Evolutionary conservation across 257 asterid genomes (phyloP), one percentile per base, ranked within the genome.

Genomic region (Forsythia viridissima): DNA sequence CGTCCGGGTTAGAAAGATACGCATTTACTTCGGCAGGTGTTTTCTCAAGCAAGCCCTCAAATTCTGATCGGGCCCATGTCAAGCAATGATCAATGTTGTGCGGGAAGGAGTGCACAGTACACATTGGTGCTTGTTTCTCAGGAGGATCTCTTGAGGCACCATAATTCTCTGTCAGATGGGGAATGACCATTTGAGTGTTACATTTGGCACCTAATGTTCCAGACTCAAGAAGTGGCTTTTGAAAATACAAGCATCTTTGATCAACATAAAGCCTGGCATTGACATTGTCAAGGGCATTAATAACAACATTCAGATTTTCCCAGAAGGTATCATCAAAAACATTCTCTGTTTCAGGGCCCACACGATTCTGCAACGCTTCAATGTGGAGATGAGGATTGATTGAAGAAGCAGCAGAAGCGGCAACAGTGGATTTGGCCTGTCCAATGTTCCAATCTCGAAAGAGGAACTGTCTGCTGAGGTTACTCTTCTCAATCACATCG

Each of bases 121-220:
- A 94, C 97, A 94, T 94, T 40, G 98, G 98, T 72, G 97, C 98
- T 86, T 94, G 98, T 82, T 90, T 94, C 91, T 94, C 98, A 7
- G 97, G 97, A 57, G 98, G 98, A 76, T 92, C 98, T 72, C 96
- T 91, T 8, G 98, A 94, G 40, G 98, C 98, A 55, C 98, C 98
- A 80, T 94, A 94, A 72, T 94, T 94, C 76, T 94, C 98, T 1
- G 97, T 88, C 69, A 94, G 89, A 85, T 94, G 98, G 21, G 98
- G 98, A 77, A 94, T 90, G 55, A 94, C 94, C 97, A 92, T 89
- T 82, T 94, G 98, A 7, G 97, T 94, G 74, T 94, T 94, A 86
- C 98, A 94, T 85, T 92, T 92, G 84, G 97, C 92, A 77, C 98
- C 98, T 77, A 94, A 85, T n/a, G 97, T 94, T 72, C 98, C 98